phyloP scores from a whole-genome alignment of 257 asterid genomes.

The Primulina huaijiensis region DNA sequence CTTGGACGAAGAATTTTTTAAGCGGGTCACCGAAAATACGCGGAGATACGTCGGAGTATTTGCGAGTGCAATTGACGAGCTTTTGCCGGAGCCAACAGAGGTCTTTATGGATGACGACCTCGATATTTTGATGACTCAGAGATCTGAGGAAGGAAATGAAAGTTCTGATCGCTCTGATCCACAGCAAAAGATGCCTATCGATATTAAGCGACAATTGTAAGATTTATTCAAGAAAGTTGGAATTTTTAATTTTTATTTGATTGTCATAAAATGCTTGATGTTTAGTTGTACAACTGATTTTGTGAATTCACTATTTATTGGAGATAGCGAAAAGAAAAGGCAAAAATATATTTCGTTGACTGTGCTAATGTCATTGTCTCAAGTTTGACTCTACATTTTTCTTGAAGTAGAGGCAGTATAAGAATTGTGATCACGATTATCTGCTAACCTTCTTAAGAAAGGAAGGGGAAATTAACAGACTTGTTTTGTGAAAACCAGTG shows the following conservation, averaged over 20 bases:
- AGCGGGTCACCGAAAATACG: slow-evolving; percentile 76
- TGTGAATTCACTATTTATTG: neutral
- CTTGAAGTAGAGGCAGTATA: neutral
- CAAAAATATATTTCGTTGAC: neutral
- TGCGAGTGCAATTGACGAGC: slow-evolving; percentile 80
- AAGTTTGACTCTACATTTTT: neutral
- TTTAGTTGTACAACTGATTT: slow-evolving; percentile 8
- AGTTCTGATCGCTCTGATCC: slow-evolving; percentile 67
- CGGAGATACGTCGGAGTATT: slow-evolving; percentile 73
- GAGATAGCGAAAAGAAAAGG: neutral
- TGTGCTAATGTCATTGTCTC: neutral
- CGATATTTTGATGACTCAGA: slow-evolving; percentile 82
- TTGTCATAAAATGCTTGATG: neutral
- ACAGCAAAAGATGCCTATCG: slow-evolving; percentile 79
- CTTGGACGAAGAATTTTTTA: slow-evolving; percentile 77
- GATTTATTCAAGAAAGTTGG: slow-evolving; percentile 22
- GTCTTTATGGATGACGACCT: slow-evolving; percentile 78
- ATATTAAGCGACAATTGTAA: slow-evolving; percentile 81
- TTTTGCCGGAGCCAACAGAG: slow-evolving; percentile 94
- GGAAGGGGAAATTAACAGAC: slow-evolving; percentile 18
- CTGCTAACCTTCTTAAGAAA: slow-evolving; percentile 12
- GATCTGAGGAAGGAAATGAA: slow-evolving; percentile 66
- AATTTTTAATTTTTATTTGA: neutral
- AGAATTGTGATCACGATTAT: neutral
- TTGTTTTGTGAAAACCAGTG: slow-evolving; percentile 54